These are phyloP conservation scores for Biscutella auriculata DNA, from an alignment of 441 rosid genomes.

Conservation along the genomic window DNA sequence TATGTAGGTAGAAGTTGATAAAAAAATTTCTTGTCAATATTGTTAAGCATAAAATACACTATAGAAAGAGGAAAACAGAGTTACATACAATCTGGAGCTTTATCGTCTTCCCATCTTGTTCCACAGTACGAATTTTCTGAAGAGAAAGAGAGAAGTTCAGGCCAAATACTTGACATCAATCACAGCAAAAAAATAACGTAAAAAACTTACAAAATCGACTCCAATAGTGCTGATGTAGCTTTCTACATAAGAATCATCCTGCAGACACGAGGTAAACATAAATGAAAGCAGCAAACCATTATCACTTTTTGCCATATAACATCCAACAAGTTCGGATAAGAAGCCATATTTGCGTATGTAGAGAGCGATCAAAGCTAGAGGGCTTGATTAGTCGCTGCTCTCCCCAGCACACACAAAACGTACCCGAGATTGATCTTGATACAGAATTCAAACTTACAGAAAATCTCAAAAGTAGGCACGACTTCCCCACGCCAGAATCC, in stretches of 20 bases:
- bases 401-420: too few relatives aligned
- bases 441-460: slow-evolving; percentile 27
- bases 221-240: slow-evolving; percentile 66
- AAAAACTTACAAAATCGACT: slow-evolving; percentile 46
- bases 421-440: too few relatives aligned
- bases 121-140: not conserved
- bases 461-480: slow-evolving; percentile 54
- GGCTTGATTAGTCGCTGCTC: too few relatives aligned
- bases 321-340: too few relatives aligned
- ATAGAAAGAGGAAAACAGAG: not conserved
- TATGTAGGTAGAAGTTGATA: not conserved
- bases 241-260: slow-evolving; percentile 56
- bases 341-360: too few relatives aligned
- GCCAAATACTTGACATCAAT: not conserved
- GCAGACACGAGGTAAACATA: not conserved
- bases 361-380: too few relatives aligned
- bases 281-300: not conserved
- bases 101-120: slow-evolving; percentile 21
- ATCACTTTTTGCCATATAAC: not conserved
- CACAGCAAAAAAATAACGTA: not conserved
- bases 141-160: not conserved
- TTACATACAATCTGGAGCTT: slow-evolving; percentile 58
- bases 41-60: not conserved
- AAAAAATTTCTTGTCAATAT: not conserved
- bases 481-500: slow-evolving; percentile 62